phyloP scores from a whole-genome alignment of 208 protist species.

The Acanthamoeba culbertsoni region DNA sequence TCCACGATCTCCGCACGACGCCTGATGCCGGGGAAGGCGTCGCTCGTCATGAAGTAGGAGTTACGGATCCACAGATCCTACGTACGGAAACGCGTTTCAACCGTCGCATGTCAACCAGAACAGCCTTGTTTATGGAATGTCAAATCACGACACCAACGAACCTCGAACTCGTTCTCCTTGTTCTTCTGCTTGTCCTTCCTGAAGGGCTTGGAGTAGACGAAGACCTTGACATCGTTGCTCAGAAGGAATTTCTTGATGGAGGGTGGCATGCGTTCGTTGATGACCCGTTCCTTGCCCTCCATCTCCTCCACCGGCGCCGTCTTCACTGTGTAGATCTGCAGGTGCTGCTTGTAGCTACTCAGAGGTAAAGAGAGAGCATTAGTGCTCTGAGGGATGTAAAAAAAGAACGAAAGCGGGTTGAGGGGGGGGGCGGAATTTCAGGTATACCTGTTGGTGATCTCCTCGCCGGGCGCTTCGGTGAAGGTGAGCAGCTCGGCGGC shows the following conservation, averaged over 20 bases:
- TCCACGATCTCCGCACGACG: constrained; percentile 62
- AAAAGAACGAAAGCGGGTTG: background rate
- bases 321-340: constrained; percentile 64
- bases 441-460: constrained; percentile 45
- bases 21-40: constrained; percentile 71
- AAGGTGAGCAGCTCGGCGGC: constrained; percentile 48
- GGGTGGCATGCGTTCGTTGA: constrained; percentile 45
- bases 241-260: constrained; percentile 51
- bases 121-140: too few relatives aligned
- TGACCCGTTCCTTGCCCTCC: constrained; percentile 43
- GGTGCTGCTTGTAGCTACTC: constrained; percentile 51
- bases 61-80: constrained; percentile 75
- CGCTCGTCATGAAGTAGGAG: constrained; percentile 60
- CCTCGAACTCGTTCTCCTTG: constrained; percentile 64
- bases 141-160: background rate
- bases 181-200: constrained; percentile 63
- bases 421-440: background rate
- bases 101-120: too few relatives aligned
- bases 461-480: constrained; percentile 41
- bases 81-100: background rate
- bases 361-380: background rate
- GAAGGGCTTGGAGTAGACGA: constrained; percentile 75
- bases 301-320: constrained; percentile 17
- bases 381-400: background rate
- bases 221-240: constrained; percentile 64